Evolutionary conservation across 495 filamentous ascomycete genomes (phyloP), one percentile per base, ranked within the genome.

Genomic region (Penicillium malachiteum): DNA sequence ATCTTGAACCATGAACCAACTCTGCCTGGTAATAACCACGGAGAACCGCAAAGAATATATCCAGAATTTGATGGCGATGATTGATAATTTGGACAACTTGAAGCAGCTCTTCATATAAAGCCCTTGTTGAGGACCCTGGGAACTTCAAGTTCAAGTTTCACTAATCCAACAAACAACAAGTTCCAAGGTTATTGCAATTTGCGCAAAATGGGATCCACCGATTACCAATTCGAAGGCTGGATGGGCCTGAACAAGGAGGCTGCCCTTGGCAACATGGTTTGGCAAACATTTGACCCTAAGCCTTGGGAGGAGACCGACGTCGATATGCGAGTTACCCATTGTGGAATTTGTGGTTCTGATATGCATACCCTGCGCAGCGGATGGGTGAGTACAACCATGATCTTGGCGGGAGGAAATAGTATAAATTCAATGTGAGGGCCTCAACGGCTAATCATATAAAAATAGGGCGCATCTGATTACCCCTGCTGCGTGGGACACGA

Each of bases 401-500:
- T 13, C 35, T 26, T 4, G 21, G 21, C 21, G 21, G 9, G 35
- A 10, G 11, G 40, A 7, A 17, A 32, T 13, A n/a, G n/a, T n/a
- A 16, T 0, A 12, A 4, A 8, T 9, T 38, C 7, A 7, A 16
- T 3, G 10, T 8, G 11, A 50, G 21, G 18, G 4, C n/a, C n/a
- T 16, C 18, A 11, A 34, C 35, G 30, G 43, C 50, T 50, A 55
- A 39, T 10, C 1, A 0, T 4, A 5, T 26, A 4, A 4, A 26
- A 21, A 21, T 40, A 76, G 73, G 67, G 81, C 1, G 78, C 78
- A 8, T 83, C 85, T 31, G 55, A 71, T 0, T 92, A 91, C 71
- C 88, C 89, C n/a, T 84, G 80, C 72, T 83, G 83, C 62, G 89
- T 92, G 33, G 91, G 89, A 38, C 91, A 94, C 71, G 92, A 96